Base-by-base conservation (phyloP, 768 basidiomycete genomes). In the Lyophyllum atratum region DNA sequence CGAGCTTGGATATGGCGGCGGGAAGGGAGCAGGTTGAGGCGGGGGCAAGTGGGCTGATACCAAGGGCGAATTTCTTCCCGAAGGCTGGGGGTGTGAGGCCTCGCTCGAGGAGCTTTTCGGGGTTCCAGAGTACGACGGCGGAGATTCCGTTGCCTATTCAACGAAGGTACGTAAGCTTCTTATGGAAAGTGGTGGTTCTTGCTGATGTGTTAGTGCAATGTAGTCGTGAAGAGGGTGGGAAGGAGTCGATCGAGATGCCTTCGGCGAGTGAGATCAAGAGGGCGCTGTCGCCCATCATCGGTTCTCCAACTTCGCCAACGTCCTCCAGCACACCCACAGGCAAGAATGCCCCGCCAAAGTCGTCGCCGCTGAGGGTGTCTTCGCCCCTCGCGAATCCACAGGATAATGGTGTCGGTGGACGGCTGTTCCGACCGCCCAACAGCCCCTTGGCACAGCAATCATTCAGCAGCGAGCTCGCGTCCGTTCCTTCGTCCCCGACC, bases 71-170 rank as follows among this genome's bases (percentile, higher is more conserved):
- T 46, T 90, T 92, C 64, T 77, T 83, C 55, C 89, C 90, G 0
- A 79, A 79, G 54, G 75, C 74, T 9, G 75, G 77, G 7, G 76
- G 76, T 2, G 63, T 74, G 9, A 73, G 91, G 5, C 92, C 91
- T 4, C 70, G 90, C 49, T 91, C 89, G 21, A 73, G 89, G 63
- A 92, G 90, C 59, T 93, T 93, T 66, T 92, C 90, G 9, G 87
- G 83, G 2, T 87, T 91, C 69, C 81, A 84, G 49, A 74, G 77
- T 4, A 62, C 69, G 4, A 62, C 53, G 6, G 52, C 67, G 3
- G 74, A 79, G 51, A 64, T 71, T 1, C 59, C 67, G 15, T 42
- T 68, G 33, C 70, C 73, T 14, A 33, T 72, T 8, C 67, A 68
- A 43, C 59, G 47, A 50, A 74, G 73, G 76, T 76, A 52, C 47